Conservation (phyloP, 345 rosid species). For the Conringia planisiliqua region DNA sequence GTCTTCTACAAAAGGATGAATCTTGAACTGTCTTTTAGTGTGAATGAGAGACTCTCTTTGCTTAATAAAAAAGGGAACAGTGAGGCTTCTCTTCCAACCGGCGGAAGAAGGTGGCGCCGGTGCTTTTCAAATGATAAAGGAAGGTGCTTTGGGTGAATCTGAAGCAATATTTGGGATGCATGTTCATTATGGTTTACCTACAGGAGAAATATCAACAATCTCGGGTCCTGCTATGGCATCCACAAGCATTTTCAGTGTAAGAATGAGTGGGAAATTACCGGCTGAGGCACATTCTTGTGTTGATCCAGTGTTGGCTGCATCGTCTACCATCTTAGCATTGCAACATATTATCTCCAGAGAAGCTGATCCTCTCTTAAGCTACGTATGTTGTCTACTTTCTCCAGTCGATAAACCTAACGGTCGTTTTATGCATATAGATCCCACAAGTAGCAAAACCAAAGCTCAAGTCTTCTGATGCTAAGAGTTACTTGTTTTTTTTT, state of each 20-base stretch:
- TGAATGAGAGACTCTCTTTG: slow-evolving; percentile 1
- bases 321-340: slow-evolving; percentile 68
- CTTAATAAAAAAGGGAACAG: slow-evolving; percentile 63
- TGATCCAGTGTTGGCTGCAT: slow-evolving; percentile 69
- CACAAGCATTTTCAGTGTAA: slow-evolving; percentile 49
- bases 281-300: slow-evolving; percentile 41
- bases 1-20: neutral
- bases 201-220: slow-evolving; percentile 53
- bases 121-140: slow-evolving; percentile 71
- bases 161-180: slow-evolving; percentile 93
- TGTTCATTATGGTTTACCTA: slow-evolving; percentile 31
- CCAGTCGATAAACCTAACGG: neutral
- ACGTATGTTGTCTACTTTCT: slow-evolving; percentile 29
- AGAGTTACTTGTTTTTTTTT: neutral
- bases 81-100: slow-evolving; percentile 84
- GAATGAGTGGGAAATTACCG: slow-evolving; percentile 52
- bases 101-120: slow-evolving; percentile 97
- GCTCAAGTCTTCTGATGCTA: neutral
- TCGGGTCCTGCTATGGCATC: slow-evolving; percentile 68
- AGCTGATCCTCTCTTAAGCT: slow-evolving; percentile 70
- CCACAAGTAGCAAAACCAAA: neutral
- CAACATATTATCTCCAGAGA: slow-evolving; percentile 82
- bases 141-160: slow-evolving; percentile 86
- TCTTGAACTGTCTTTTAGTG: neutral
- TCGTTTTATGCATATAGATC: neutral